phyloP scores from a whole-genome alignment of 495 filamentous ascomycete species.

The Penicillium bovifimosum region DNA sequence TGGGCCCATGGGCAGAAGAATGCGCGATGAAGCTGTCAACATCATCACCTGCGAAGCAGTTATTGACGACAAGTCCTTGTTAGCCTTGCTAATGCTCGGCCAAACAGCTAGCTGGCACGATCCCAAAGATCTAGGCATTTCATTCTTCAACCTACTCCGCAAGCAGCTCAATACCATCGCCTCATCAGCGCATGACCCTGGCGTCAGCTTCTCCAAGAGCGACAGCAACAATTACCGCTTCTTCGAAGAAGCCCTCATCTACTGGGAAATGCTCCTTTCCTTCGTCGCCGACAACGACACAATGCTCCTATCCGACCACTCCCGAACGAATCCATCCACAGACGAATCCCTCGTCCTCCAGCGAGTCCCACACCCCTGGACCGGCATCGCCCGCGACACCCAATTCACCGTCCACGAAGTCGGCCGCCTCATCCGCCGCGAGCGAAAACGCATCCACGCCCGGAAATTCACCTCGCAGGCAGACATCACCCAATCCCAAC shows the following conservation, averaged over 20 bases:
- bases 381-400: slow-evolving; percentile 50
- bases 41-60: slow-evolving; percentile 41
- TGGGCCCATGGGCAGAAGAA: slow-evolving; percentile 43
- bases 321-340: slow-evolving; percentile 6
- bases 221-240: slow-evolving; percentile 48
- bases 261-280: slow-evolving; percentile 57
- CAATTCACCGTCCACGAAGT: slow-evolving; percentile 52
- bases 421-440: slow-evolving; percentile 45
- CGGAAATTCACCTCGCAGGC: slow-evolving; percentile 33
- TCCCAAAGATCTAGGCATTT: slow-evolving; percentile 47
- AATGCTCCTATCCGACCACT: slow-evolving; percentile 21
- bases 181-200: slow-evolving; percentile 8
- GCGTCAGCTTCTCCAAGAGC: slow-evolving; percentile 18
- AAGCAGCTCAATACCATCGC: slow-evolving; percentile 39
- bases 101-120: slow-evolving; percentile 55
- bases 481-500: slow-evolving; percentile 37
- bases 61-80: slow-evolving; percentile 45
- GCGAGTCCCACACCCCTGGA: slow-evolving; percentile 53
- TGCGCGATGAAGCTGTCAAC: slow-evolving; percentile 48
- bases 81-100: slow-evolving; percentile 51
- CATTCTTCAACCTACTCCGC: slow-evolving; percentile 42
- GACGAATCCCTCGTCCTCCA: slow-evolving; percentile 33
- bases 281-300: slow-evolving; percentile 48
- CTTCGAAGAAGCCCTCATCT: slow-evolving; percentile 53
- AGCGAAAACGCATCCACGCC: slow-evolving; percentile 39